Conservation (phyloP, 768 basidiomycete species). For the Rhizopogon vulgaris region DNA sequence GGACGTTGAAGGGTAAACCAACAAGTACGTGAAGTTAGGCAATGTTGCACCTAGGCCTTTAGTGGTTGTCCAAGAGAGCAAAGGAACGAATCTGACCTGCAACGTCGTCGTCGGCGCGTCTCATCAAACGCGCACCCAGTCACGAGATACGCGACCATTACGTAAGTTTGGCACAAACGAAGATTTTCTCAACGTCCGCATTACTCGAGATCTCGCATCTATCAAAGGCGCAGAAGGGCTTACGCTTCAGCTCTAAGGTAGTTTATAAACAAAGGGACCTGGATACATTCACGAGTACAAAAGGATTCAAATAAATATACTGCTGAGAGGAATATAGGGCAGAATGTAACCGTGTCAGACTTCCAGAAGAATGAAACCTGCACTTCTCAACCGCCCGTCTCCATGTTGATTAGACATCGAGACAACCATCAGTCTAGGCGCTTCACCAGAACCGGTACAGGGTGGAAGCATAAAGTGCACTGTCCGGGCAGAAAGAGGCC, state of each 20-base stretch:
- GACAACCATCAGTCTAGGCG: constrained; percentile 50
- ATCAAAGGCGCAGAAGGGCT: no score
- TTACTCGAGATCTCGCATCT: no score
- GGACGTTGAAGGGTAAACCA: not conserved
- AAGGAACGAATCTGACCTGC: not conserved
- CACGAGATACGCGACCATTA: no score
- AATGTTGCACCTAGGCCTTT: no score
- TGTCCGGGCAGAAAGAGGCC: constrained; percentile 81
- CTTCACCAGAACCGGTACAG: constrained; percentile 80
- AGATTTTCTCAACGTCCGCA: no score
- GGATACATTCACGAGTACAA: not conserved
- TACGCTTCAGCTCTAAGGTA: no score
- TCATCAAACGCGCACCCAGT: not conserved
- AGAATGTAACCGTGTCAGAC: constrained; percentile 30
- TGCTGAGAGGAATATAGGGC: constrained; percentile 22
- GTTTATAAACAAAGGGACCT: not conserved
- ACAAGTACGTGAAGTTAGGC: not conserved
- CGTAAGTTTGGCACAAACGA: no score
- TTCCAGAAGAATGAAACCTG: constrained; percentile 21
- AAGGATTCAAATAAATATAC: not conserved
- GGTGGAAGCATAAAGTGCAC: constrained; percentile 46
- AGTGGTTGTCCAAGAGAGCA: not conserved
- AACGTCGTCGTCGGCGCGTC: not conserved
- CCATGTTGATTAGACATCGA: constrained; percentile 49
- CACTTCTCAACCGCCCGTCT: constrained; percentile 46